phyloP scores from a whole-genome alignment of 805 yeast species.

The Yarrowia hollandica region DNA sequence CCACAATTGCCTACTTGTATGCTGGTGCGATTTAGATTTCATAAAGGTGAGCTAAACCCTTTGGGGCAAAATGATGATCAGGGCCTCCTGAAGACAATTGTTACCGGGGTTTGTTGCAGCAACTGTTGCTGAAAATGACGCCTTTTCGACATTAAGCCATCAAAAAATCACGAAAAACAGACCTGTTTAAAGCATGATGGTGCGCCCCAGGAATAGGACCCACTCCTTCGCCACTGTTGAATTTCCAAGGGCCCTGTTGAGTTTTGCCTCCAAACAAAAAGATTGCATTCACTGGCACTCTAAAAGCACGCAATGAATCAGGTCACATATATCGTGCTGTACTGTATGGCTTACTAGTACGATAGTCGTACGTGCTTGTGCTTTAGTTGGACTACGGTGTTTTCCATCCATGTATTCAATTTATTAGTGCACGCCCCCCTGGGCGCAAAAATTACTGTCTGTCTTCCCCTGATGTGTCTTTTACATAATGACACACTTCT shows the following conservation, averaged over 20 bases:
- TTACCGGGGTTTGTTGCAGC: neutral
- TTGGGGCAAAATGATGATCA: slow-evolving; percentile 10
- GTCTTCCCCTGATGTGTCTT: neutral
- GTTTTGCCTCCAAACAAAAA: no score
- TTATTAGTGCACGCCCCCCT: slow-evolving; percentile 24
- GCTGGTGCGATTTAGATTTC: neutral
- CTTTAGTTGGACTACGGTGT: no score
- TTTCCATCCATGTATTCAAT: neutral
- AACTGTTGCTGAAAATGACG: neutral
- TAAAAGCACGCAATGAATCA: neutral
- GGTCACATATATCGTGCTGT: neutral
- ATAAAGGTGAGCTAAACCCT: neutral
- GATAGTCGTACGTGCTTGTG: neutral
- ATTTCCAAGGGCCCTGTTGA: no score
- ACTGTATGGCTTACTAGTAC: no score
- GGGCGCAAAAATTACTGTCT: slow-evolving; percentile 14
- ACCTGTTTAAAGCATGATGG: no score
- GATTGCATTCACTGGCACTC: no score
- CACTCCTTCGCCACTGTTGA: no score
- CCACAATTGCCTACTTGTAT: neutral
- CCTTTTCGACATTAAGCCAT: no score
- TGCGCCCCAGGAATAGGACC: no score
- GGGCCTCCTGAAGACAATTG: neutral
- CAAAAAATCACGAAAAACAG: no score
- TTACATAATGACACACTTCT: slow-evolving; percentile 28